Base-by-base conservation (phyloP, 2,329 filamentous ascomycete genomes). In the Diaporthe velutina region DNA sequence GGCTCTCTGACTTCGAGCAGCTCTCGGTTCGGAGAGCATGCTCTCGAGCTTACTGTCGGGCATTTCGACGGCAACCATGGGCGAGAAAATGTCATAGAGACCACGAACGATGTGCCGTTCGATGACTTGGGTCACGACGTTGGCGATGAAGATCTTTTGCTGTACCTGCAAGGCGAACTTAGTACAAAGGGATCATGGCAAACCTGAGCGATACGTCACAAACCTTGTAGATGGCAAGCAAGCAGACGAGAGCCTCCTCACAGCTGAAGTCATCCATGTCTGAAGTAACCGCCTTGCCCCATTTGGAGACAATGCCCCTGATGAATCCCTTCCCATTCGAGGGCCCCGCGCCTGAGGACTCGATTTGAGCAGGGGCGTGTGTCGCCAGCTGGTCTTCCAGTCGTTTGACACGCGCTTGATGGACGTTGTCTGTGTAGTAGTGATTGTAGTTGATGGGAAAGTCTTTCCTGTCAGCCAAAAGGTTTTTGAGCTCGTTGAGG, bases 161-260 rank as follows among this genome's bases (percentile, higher is more conserved):
- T 73, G 70, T 0, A 73, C 60, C 73, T 72, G 3, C 35, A 13
- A 35, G 12, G 6, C 22, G 8, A 22, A 13, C 15, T 33, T 45
- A 17, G 30, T 17, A 42, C 4, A 38, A 17, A 28, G 25, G 6
- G 30, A 5, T 7, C 7, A 4, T 15, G 17, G 9, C 2, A n/a
- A 5, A 19, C 8, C 17, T 22, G 13, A 17, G 3, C 13, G 22
- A 50, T 13, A 3, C 7, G 50, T 1, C 2, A 55, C 1, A n/a
- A 48, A 74, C 73, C 70, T 74, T 9, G 22, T 74, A 74, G 3
- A 74, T 67, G 40, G 73, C 73, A 15, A 74, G 28, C 25, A 74
- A 4, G 25, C 68, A 68, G 10, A 72, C 73, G 4, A 74, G 9
- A 0, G 73, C 68, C 19, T 74, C 68, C 30, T 72, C 57, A 13